Percentiles rank a stretch among this genome's conserved stretches.
Evolutionary conservation across 1,284 basidiomycete genomes (phyloP).

Genomic region (Ustilago cynodontis): DNA sequence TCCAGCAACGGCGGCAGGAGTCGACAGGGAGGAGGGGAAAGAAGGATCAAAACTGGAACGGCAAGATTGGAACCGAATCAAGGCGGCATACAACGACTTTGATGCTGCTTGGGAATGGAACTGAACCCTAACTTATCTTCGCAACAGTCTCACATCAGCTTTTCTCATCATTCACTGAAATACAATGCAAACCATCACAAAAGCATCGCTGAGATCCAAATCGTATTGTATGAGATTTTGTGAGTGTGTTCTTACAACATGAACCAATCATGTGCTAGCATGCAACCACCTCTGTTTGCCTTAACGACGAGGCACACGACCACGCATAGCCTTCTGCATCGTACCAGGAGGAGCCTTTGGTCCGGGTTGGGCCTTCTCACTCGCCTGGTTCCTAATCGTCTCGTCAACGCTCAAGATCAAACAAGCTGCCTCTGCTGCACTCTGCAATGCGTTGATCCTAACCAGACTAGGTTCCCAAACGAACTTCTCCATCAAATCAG

Average conservation of each 20-base stretch:
- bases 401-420: conserved; percentile 75
- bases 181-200: background rate
- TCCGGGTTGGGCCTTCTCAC: conserved; percentile 58
- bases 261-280: too few species aligned
- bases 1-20: background rate
- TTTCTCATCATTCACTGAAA: background rate
- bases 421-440: conserved; percentile 95
- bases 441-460: conserved; percentile 93
- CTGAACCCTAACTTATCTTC: background rate
- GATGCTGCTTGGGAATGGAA: conserved; percentile 8
- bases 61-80: conserved; percentile 8
- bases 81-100: conserved; percentile 10
- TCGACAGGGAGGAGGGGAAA: background rate
- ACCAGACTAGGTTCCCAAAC: conserved; percentile 98
- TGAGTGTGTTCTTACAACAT: background rate
- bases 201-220: background rate
- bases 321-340: conserved; percentile 65
- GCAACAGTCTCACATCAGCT: background rate
- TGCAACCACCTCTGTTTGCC: background rate
- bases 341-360: conserved; percentile 64
- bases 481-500: conserved; percentile 94
- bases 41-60: too few species aligned
- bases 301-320: conserved; percentile 50
- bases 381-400: conserved; percentile 66
- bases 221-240: background rate